phyloP scores from a whole-genome alignment of 2,329 filamentous ascomycete genomes.

The Zasmidium angulare region DNA sequence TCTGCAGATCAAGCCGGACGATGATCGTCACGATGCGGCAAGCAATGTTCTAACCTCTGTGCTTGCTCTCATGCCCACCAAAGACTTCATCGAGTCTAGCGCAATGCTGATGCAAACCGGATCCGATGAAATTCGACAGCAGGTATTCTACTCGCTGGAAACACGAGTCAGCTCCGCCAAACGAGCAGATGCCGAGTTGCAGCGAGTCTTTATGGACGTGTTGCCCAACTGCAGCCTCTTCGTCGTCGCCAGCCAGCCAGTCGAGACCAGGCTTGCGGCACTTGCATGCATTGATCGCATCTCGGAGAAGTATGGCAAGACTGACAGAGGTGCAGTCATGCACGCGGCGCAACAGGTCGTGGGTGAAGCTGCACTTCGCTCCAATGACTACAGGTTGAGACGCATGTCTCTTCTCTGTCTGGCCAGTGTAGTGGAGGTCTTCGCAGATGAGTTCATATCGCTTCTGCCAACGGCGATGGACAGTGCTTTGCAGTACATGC shows the following conservation, averaged over 20 bases:
- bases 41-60: conserved; percentile 74
- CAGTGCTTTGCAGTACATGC: conserved; percentile 69
- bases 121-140: conserved; percentile 70
- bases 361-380: conserved; percentile 74
- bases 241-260: conserved; percentile 69
- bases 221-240: conserved; percentile 59
- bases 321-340: conserved; percentile 74
- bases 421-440: conserved; percentile 82
- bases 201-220: conserved; percentile 60
- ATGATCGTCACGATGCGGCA: conserved; percentile 42
- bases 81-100: conserved; percentile 85
- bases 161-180: conserved; percentile 72
- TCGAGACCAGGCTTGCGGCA: conserved; percentile 77
- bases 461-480: conserved; percentile 75
- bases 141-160: conserved; percentile 78
- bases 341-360: conserved; percentile 75
- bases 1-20: conserved; percentile 56
- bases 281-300: conserved; percentile 91
- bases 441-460: conserved; percentile 82
- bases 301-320: conserved; percentile 91
- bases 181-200: conserved; percentile 68
- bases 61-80: conserved; percentile 80
- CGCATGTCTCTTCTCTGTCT: conserved; percentile 86
- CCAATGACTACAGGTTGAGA: conserved; percentile 70
- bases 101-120: conserved; percentile 76